Conservation (phyloP, 305 asterid genomes). For the Nicotiana rustica region DNA sequence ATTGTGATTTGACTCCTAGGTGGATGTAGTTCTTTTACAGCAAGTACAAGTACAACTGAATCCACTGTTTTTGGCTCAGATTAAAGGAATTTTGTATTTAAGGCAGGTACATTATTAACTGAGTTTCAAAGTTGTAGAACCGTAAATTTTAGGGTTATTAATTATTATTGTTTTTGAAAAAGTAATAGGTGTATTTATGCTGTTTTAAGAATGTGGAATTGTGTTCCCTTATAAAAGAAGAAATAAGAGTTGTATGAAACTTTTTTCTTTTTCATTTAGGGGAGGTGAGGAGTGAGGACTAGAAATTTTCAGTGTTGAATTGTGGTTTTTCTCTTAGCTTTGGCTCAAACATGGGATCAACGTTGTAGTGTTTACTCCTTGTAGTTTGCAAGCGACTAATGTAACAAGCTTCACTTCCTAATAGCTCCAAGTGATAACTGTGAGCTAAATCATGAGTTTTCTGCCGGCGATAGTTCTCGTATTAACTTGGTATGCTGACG, state of each 20-base stretch:
- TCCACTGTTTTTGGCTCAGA: too few species aligned
- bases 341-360: background rate
- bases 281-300: background rate
- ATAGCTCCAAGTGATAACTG: slow-evolving; percentile 9
- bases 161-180: too few species aligned
- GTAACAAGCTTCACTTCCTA: slow-evolving; percentile 17
- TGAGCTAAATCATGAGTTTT: background rate
- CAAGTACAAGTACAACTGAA: too few species aligned
- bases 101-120: too few species aligned
- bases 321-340: slow-evolving; percentile 11
- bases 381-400: background rate
- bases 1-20: background rate
- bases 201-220: too few species aligned
- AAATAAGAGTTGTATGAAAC: background rate
- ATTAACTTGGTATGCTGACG: background rate
- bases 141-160: too few species aligned
- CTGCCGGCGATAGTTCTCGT: background rate
- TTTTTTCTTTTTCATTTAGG: slow-evolving; percentile 16
- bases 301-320: background rate
- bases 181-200: too few species aligned
- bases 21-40: too few species aligned
- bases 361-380: background rate
- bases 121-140: too few species aligned
- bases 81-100: too few species aligned
- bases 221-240: too few species aligned